These are phyloP conservation scores for Saccharomycopsis fibuligera DNA, from an alignment of 805 yeast genomes.

Conservation along the genomic window DNA sequence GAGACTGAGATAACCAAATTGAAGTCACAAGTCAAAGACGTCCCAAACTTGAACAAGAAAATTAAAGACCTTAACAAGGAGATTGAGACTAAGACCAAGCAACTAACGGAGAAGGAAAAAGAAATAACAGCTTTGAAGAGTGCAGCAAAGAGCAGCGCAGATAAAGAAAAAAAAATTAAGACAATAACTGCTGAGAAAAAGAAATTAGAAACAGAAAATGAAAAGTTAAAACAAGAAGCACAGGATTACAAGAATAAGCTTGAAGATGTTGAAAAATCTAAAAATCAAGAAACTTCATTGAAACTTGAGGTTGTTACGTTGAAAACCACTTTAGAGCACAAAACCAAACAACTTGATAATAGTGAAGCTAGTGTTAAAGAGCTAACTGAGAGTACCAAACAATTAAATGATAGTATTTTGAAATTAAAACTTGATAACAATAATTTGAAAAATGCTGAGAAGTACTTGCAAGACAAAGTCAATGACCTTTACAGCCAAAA, in stretches of 20 bases:
- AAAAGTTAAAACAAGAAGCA: constrained; percentile 31
- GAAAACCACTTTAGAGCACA: constrained; percentile 38
- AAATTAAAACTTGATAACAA: constrained; percentile 36
- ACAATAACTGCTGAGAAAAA: constrained; percentile 29
- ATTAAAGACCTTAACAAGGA: constrained; percentile 31
- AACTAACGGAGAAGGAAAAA: constrained; percentile 24
- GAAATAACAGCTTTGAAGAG: constrained; percentile 27
- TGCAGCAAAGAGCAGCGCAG: constrained; percentile 22
- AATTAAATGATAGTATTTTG: constrained; percentile 33
- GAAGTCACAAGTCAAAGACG: constrained; percentile 6
- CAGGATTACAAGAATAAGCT: constrained; percentile 28
- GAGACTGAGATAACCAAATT: constrained; percentile 16
- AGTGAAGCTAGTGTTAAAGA: constrained; percentile 32
- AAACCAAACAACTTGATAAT: constrained; percentile 37
- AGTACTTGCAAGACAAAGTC: constrained; percentile 32
- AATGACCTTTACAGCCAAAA: constrained; percentile 29
- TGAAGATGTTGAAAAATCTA: constrained; percentile 9
- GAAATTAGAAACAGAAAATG: constrained; percentile 34
- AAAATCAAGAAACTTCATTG: constrained; percentile 36
- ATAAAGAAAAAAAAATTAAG: constrained; percentile 26
- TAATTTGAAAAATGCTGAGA: constrained; percentile 32
- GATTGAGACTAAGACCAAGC: constrained; percentile 24
- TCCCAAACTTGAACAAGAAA: constrained; percentile 29
- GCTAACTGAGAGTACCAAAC: constrained; percentile 35
- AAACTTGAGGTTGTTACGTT: constrained; percentile 44